phyloP scores from a whole-genome alignment of 2,329 filamentous ascomycete genomes.

The Knufia fluminis region DNA sequence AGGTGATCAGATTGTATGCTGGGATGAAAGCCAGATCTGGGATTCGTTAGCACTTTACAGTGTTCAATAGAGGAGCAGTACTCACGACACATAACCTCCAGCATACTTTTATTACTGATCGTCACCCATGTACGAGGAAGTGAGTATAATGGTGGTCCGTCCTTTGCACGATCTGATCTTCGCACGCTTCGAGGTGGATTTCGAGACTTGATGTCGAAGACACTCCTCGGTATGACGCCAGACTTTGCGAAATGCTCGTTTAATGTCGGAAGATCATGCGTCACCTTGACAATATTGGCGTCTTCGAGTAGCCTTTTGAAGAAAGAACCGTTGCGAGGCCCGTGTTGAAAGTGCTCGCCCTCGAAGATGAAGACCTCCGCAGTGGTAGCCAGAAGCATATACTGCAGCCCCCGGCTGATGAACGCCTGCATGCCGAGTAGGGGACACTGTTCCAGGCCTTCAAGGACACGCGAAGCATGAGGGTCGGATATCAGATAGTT shows the following conservation, averaged over 20 bases:
- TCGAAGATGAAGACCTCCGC: not conserved
- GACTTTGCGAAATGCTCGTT: not conserved
- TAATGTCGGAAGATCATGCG: not conserved
- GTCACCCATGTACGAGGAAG: not conserved
- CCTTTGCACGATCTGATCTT: not conserved
- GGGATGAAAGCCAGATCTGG: not conserved
- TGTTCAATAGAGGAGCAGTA: not conserved
- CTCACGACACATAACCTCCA: not conserved
- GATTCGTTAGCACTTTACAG: not conserved
- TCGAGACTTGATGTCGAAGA: not conserved
- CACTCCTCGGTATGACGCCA: not conserved
- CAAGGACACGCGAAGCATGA: not conserved
- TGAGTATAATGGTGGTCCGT: not conserved
- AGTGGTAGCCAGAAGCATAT: not conserved
- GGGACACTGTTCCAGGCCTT: not conserved
- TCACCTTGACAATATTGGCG: not conserved
- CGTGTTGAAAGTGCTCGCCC: not conserved
- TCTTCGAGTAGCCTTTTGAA: not conserved
- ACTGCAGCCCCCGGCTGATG: not conserved
- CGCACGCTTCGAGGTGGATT: no score
- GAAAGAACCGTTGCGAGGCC: not conserved
- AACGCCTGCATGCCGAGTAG: not conserved
- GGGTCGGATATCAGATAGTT: not conserved
- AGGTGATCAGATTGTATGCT: constrained; percentile 3
- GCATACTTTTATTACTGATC: not conserved